Conservation (phyloP, 2,329 filamentous ascomycete species). For the Aspergillus ustus region DNA sequence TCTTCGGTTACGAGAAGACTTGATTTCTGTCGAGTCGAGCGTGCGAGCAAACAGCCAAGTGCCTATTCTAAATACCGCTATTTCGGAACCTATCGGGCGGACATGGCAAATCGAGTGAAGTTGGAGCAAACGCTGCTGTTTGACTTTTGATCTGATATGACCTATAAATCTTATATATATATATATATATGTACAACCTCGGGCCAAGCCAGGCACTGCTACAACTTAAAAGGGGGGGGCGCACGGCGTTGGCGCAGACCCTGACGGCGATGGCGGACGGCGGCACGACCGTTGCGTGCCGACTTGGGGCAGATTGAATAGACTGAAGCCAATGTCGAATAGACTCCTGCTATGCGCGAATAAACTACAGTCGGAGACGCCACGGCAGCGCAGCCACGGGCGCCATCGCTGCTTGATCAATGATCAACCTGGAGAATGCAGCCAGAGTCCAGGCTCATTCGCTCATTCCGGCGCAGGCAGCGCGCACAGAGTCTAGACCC, state of each 20-base stretch:
- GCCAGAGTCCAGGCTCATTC: neutral
- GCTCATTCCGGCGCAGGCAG: neutral
- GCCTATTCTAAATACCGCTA: neutral
- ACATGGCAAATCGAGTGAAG: too few species aligned
- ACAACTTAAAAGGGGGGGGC: neutral
- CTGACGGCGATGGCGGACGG: neutral
- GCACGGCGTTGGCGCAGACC: neutral
- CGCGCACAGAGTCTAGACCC: neutral
- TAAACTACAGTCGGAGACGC: constrained; percentile 3
- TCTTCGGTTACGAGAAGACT: neutral
- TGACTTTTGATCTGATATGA: neutral
- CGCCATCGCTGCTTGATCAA: constrained; percentile 5
- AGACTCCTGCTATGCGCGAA: neutral
- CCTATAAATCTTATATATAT: neutral
- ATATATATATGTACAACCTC: too few species aligned
- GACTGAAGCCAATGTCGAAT: constrained; percentile 2
- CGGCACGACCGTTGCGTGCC: neutral
- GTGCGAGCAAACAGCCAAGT: neutral
- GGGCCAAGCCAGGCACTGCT: neutral
- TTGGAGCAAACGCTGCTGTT: too few species aligned
- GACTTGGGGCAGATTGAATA: neutral
- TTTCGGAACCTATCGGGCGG: neutral
- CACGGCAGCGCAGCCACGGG: constrained; percentile 5
- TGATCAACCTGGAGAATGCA: neutral
- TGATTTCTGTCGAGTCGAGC: neutral